A percentile compares a stretch with the other conserved stretches of the same genome.
These are phyloP conservation scores for Boletus speciosus DNA, from an alignment of 768 basidiomycete genomes.

Conservation along the genomic window DNA sequence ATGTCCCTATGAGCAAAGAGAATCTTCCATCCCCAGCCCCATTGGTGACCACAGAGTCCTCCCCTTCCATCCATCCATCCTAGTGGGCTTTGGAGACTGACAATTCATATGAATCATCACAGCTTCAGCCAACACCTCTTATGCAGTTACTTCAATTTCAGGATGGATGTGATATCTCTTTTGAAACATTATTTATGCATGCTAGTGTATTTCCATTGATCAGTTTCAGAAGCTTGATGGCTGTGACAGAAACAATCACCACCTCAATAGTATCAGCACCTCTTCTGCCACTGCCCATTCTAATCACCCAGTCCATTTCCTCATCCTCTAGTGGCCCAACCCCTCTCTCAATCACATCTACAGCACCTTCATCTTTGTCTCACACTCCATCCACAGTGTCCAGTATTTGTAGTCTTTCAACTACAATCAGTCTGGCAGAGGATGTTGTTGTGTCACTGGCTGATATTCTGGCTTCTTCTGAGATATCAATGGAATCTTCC, in stretches of 20 bases:
- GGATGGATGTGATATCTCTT: slow-evolving; percentile 61
- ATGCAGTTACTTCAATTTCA: slow-evolving; percentile 47
- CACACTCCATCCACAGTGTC: slow-evolving; percentile 40
- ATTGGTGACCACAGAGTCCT: slow-evolving; percentile 33
- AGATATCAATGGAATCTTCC: slow-evolving; percentile 53
- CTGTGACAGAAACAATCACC: slow-evolving; percentile 33
- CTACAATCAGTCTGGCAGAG: slow-evolving; percentile 28
- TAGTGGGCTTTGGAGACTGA: slow-evolving; percentile 65
- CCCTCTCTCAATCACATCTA: slow-evolving; percentile 30
- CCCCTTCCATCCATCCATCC: slow-evolving; percentile 39
- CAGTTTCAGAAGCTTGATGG: slow-evolving; percentile 32
- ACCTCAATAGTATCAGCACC: slow-evolving; percentile 18
- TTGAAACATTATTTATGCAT: slow-evolving; percentile 70
- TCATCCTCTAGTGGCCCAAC: slow-evolving; percentile 33
- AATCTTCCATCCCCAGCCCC: slow-evolving; percentile 33
- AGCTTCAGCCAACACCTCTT: slow-evolving; percentile 72
- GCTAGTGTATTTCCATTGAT: slow-evolving; percentile 47
- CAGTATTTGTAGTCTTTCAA: slow-evolving; percentile 28
- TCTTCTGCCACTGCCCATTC: slow-evolving; percentile 19
- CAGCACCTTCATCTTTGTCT: slow-evolving; percentile 28
- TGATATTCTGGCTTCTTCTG: slow-evolving; percentile 20
- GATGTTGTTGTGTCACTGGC: slow-evolving; percentile 23
- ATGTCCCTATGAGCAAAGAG: slow-evolving; percentile 28
- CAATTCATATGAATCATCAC: slow-evolving; percentile 70
- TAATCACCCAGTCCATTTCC: slow-evolving; percentile 15